A percentile compares a stretch with the other conserved stretches of the same genome.
Evolutionary conservation across 1,284 basidiomycete species (phyloP).

Genomic region (Lentinus polychrous): DNA sequence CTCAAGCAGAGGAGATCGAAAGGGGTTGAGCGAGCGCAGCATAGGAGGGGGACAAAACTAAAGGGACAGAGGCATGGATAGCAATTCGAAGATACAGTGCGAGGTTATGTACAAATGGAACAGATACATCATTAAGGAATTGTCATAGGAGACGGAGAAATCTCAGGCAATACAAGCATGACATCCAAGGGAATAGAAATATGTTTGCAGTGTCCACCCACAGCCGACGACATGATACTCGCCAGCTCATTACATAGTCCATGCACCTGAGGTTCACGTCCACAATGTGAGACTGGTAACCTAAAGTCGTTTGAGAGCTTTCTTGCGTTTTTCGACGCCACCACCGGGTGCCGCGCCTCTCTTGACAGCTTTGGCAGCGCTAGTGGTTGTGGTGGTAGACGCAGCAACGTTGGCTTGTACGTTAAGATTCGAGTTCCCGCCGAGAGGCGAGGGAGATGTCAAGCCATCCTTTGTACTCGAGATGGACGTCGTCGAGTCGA

Average conservation of each 20-base stretch:
- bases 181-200: too few relatives aligned
- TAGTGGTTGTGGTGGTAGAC: conserved; percentile 21
- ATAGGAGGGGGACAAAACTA: too few relatives aligned
- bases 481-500: conserved; percentile 29
- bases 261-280: neutral
- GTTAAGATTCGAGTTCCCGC: conserved; percentile 52
- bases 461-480: conserved; percentile 49
- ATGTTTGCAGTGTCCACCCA: too few relatives aligned
- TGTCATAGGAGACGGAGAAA: too few relatives aligned
- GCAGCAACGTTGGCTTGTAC: conserved; percentile 31
- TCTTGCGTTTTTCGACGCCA: conserved; percentile 74
- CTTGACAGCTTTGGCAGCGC: conserved; percentile 56
- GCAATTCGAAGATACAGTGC: too few relatives aligned
- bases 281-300: neutral
- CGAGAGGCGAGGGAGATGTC: conserved; percentile 54
- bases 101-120: too few relatives aligned
- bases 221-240: neutral
- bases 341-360: conserved; percentile 49
- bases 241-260: too few relatives aligned
- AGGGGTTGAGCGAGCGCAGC: too few relatives aligned
- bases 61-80: too few relatives aligned
- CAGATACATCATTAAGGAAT: too few relatives aligned
- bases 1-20: too few relatives aligned
- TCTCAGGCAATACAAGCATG: too few relatives aligned
- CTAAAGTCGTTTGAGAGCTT: conserved; percentile 71